Evolutionary conservation across 176 grass and related monocot genomes (phyloP), one percentile per base, ranked within the genome.

Genomic region (Saccharum officinarum): DNA sequence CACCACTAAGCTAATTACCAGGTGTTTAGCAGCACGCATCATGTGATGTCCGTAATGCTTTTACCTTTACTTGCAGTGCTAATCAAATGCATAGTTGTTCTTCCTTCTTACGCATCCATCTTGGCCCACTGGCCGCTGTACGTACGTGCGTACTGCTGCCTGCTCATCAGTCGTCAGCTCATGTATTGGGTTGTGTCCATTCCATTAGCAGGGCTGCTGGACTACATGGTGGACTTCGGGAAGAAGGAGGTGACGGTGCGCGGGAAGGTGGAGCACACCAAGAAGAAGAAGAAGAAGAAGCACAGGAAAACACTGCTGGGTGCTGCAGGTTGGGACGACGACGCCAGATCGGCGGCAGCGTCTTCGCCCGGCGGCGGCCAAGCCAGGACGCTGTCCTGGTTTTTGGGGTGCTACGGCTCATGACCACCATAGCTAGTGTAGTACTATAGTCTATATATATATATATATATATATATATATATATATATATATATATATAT

Each of bases 201-300:
- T 65, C 73, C 34, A 22, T 69, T 87, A 99, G 94, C 88, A 92
- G 97, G 97, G 80, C 57, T 99, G 52, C 76, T 97, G 41, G 97
- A 99, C 65, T 99, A 99, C 84, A 99, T 94, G 94, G 97, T 99
- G 85, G 97, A 99, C 83, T 89, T 99, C 52, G 81, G 86, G 45
- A 97, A 97, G 92, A 94, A 92, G 77, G 97, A 99, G 57, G 92
- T 97, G 65, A 94, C 88, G 13, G 88, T 99, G 50, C 91, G 94
- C 55, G 97, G 94, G 8, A 84, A 73, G 45, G 66, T 86, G 50
- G 12, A 69, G 64, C 86, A 80, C 80, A 73, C 76, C 72, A 86
- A 81, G 74, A 84, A 64, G 80, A 89, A 79, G 50, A 89, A 79
- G 50, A 81, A 31, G 87, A 85, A 76, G 67, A 88, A 75, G 30